phyloP scores from a whole-genome alignment of 768 basidiomycete species.

The Kockovaella imperatae region DNA sequence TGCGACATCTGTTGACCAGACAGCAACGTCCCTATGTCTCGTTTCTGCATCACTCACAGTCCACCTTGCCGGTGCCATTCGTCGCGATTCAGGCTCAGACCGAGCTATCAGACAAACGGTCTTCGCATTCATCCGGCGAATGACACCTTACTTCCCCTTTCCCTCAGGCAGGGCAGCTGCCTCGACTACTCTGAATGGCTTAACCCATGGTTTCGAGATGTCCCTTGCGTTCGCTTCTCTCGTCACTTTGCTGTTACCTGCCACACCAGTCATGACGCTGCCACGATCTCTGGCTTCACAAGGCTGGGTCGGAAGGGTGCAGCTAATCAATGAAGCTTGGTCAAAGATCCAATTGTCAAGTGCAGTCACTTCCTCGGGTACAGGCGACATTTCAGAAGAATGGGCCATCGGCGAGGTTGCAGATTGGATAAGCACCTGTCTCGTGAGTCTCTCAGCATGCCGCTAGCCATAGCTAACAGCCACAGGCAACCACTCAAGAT shows the following conservation, averaged over 20 bases:
- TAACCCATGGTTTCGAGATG: slow-evolving; percentile 27
- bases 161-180: not conserved
- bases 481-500: slow-evolving; percentile 28
- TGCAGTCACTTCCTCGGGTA: too few relatives aligned
- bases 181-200: slow-evolving; percentile 5
- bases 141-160: slow-evolving; percentile 82
- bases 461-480: not conserved
- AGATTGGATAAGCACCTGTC: slow-evolving; percentile 37
- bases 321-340: slow-evolving; percentile 28
- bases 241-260: slow-evolving; percentile 37
- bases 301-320: slow-evolving; percentile 10
- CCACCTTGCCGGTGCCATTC: slow-evolving; percentile 24
- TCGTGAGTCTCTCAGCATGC: slow-evolving; percentile 22
- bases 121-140: slow-evolving; percentile 56
- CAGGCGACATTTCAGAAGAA: slow-evolving; percentile 7
- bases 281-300: slow-evolving; percentile 5
- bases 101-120: slow-evolving; percentile 21
- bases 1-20: slow-evolving; percentile 10
- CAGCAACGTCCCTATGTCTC: slow-evolving; percentile 29
- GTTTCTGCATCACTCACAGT: slow-evolving; percentile 28
- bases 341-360: too few relatives aligned
- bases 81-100: not conserved
- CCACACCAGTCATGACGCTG: slow-evolving; percentile 11
- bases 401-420: slow-evolving; percentile 41
- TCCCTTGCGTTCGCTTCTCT: slow-evolving; percentile 36